Percentiles rank a stretch among this genome's conserved stretches.
Evolutionary conservation across 2,329 filamentous ascomycete species (phyloP).

Genomic region (Phaeoacremonium minimum): DNA sequence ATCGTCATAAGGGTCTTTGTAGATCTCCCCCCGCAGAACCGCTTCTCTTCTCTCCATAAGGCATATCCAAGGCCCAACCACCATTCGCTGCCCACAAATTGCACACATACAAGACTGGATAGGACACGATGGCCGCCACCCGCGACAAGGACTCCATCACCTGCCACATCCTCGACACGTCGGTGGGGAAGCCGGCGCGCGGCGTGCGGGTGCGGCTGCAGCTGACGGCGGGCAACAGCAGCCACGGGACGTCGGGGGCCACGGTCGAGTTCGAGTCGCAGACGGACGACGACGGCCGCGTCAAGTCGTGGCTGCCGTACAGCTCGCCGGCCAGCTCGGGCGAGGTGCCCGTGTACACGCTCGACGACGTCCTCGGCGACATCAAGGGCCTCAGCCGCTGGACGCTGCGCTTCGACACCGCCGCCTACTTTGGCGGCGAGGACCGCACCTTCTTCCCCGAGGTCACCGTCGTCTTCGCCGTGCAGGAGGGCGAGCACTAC

Average conservation of each 20-base stretch:
- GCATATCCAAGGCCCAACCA: too few relatives aligned
- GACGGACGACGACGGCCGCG: constrained; percentile 74
- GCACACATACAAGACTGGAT: too few relatives aligned
- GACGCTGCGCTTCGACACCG: constrained; percentile 70
- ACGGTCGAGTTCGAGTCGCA: constrained; percentile 55
- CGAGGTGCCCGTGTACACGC: constrained; percentile 53
- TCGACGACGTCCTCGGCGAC: constrained; percentile 49
- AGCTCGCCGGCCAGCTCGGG: constrained; percentile 44
- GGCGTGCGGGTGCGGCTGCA: constrained; percentile 64
- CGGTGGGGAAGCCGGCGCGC: constrained; percentile 64
- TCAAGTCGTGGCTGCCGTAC: constrained; percentile 64
- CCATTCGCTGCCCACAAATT: too few relatives aligned
- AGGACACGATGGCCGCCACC: constrained; percentile 13
- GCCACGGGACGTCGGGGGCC: constrained; percentile 22
- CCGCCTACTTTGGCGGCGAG: constrained; percentile 61
- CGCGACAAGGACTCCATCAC: constrained; percentile 63
- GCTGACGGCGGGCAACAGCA: constrained; percentile 23
- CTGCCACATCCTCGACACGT: constrained; percentile 83
- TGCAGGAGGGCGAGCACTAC: constrained; percentile 60
- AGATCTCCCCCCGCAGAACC: too few relatives aligned
- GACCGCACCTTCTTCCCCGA: constrained; percentile 59
- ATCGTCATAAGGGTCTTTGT: too few relatives aligned
- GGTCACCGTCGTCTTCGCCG: constrained; percentile 49
- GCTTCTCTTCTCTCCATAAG: too few relatives aligned
- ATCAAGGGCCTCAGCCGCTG: constrained; percentile 48